phyloP scores from a whole-genome alignment of 768 basidiomycete species.

The Calocybe indica region DNA sequence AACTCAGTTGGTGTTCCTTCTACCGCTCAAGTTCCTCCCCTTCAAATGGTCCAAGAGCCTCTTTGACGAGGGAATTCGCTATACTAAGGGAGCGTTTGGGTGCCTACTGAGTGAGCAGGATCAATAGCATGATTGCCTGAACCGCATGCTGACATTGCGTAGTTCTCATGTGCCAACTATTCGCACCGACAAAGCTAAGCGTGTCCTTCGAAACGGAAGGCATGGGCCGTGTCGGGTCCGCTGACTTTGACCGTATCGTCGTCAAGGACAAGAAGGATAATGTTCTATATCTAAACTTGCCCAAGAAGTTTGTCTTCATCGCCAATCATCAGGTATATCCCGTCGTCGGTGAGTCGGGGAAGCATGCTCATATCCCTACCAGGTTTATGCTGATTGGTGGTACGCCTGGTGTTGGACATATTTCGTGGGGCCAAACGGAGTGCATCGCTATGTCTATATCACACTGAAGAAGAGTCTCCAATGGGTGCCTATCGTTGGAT shows the following conservation, averaged over 20 bases:
- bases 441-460: conserved; percentile 76
- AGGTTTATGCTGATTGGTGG: conserved; percentile 84
- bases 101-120: conserved; percentile 54
- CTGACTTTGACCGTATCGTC: conserved; percentile 54
- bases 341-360: not conserved
- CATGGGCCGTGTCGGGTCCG: conserved; percentile 52
- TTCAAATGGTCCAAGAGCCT: conserved; percentile 44
- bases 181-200: conserved; percentile 68
- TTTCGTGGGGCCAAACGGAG: conserved; percentile 53
- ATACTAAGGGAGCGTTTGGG: conserved; percentile 82
- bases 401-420: conserved; percentile 84
- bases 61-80: conserved; percentile 68
- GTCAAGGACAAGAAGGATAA: conserved; percentile 51
- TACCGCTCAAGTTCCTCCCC: conserved; percentile 65
- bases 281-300: conserved; percentile 59
- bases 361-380: not conserved
- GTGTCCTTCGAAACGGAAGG: conserved; percentile 73
- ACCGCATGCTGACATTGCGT: not conserved
- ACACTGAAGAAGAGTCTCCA: conserved; percentile 89
- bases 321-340: conserved; percentile 84
- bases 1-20: conserved; percentile 65
- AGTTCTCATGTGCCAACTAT: conserved; percentile 81
- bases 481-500: conserved; percentile 79
- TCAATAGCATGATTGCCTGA: not conserved
- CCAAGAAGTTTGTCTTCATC: conserved; percentile 76